A percentile compares a stretch with the other conserved stretches of the same genome.
Evolutionary conservation across 345 rosid genomes (phyloP).

Genomic region (Salix exigua): DNA sequence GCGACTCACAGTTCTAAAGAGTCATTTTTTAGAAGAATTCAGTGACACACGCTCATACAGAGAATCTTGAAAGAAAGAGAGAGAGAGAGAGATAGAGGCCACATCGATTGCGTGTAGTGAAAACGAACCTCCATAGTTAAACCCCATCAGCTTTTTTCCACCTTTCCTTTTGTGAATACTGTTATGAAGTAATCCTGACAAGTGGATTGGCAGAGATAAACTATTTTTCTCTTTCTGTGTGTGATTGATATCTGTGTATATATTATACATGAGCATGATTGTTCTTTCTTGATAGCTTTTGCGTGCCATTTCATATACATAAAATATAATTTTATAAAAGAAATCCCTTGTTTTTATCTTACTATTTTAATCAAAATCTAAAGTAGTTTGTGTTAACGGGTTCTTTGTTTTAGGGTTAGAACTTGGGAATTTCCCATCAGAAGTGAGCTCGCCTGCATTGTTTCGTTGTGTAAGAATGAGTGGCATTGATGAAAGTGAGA

Average conservation of each 20-base stretch:
- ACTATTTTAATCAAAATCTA: background rate
- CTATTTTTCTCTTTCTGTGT: conserved; percentile 24
- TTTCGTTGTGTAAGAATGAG: conserved; percentile 81
- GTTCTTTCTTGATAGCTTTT: background rate
- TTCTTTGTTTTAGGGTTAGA: conserved; percentile 56
- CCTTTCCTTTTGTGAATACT: conserved; percentile 20
- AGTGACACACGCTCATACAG: conserved; percentile 9
- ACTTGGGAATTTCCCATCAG: conserved; percentile 63
- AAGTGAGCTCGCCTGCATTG: conserved; percentile 60
- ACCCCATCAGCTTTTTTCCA: conserved; percentile 10
- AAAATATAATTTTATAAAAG: conserved; percentile 8
- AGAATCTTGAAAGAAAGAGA: conserved; percentile 7
- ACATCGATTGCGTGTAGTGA: conserved; percentile 31
- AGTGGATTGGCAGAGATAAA: conserved; percentile 44
- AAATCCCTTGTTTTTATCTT: background rate
- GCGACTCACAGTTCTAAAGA: conserved; percentile 17
- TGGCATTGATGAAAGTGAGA: conserved; percentile 58
- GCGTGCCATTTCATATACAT: conserved; percentile 14
- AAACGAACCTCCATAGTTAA: conserved; percentile 38
- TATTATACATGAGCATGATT: background rate
- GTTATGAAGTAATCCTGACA: conserved; percentile 49
- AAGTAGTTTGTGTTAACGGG: background rate
- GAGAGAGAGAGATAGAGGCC: background rate
- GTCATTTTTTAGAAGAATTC: conserved; percentile 16
- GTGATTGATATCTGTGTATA: conserved; percentile 23